Base-by-base conservation (phyloP, 2,329 filamentous ascomycete species). In the Raffaelea albimanens region DNA sequence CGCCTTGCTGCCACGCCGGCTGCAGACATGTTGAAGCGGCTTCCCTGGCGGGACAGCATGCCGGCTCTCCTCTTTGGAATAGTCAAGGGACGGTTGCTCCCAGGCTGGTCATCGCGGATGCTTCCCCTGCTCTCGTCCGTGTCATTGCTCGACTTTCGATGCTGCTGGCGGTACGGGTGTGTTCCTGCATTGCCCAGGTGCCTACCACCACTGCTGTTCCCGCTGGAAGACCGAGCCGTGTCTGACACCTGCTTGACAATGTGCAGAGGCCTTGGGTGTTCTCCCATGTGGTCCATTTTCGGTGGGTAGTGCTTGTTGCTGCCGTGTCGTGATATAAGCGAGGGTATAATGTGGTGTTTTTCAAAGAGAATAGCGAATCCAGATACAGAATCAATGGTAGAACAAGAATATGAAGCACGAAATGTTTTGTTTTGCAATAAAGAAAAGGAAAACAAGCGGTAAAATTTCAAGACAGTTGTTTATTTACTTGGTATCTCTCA, bases 21-120 rank as follows among this genome's bases (percentile, higher is more conserved):
- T 48, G 41, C 45, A 0, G 43, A 19, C 2, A 47, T 40, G 21
- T 45, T 36, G 38, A 53, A 52, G 10, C 48, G 49, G 11, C 36
- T 44, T n/a, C 49, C 51, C 3, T 36, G 43, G 9, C 45, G 45
- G 2, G 34, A 29, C 3, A 21, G 19, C 7, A 48, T 13, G 1
- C 34, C 14, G 13, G 14, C 53, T 44, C 65, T 60, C 49, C 56
- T 62, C 55, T 69, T 70, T 41, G 60, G 58, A 3, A 70, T 51
- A 2, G 59, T 58, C 50, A 68, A 47, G n/a, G 59, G 56, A 34
- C 47, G 52, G 10, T 62, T 52, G 31, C 43, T 49, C 10, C 52
- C 58, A 4, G 50, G 18, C 14, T 16, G 47, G 1, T 47, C 46
- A n/a, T 57, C 62, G 0, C 55, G 48, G 3, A 48, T 50, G 52